Base-by-base conservation (phyloP, 257 asterid species). In the Thymus mandschuricus region DNA sequence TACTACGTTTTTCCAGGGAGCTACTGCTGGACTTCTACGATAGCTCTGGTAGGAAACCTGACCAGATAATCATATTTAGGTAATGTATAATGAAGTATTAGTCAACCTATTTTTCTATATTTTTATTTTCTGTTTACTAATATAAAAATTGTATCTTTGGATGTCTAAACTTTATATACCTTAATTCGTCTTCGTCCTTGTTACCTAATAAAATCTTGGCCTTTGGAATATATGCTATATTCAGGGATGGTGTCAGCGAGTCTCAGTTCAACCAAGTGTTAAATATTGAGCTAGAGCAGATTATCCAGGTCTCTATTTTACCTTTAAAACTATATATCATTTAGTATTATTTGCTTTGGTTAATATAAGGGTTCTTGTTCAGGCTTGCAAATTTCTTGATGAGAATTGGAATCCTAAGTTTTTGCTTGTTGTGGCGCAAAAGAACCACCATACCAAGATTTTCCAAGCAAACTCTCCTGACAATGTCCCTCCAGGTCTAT, bases 191-290 rank as follows among this genome's bases (percentile, higher is more conserved):
- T 35, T 35, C 40, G 5, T 35, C 40, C 40, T 35, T 35, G 40
- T 35, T 3, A 3, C 5, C 40, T 35, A 3, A 35, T 35, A 2
- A 35, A 35, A 44, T n/a, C 30, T 41, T 52, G 50, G 30, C 2
- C 10, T 30, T 31, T 49, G 21, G 21, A 31, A 46, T 59, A 50
- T 21, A 61, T 60, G 12, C 60, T 4, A 30, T 57, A 40, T 4
- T 15, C 68, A 90, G 97, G 82, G 95, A 88, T 56, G 95, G 97
- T 6, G 97, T 90, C 41, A 82, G 92, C 27, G 95, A 90, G 79
- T 81, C 91, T 12, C 97, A 90, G 60, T 90, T 90, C 86, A 86
- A 54, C 48, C 95, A 88, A 82, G 95, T 90, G 13, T 33, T 90
- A 46, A 90, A 90, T 72, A 59, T 80, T 28, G 97, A 90, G 79